Evolutionary conservation across 2,329 filamentous ascomycete species (phyloP).

Genomic region (Thielaviopsis ethacetica): DNA sequence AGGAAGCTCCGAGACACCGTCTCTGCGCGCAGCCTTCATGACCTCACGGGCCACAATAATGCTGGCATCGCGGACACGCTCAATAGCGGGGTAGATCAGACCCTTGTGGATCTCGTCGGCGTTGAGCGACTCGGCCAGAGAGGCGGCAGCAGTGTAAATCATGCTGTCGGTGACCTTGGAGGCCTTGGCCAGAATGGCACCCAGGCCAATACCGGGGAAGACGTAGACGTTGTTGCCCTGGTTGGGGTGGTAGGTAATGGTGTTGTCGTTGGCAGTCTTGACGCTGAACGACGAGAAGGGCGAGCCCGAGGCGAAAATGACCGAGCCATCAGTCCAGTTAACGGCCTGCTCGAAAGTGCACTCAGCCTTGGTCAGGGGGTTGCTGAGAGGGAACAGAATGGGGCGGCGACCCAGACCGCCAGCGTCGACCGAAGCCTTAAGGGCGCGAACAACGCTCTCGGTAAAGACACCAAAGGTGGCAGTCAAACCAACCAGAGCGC

Average conservation of each 20-base stretch:
- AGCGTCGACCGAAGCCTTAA: constrained; percentile 46
- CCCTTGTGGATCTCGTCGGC: constrained; percentile 67
- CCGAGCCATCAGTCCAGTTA: constrained; percentile 75
- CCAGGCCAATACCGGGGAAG: constrained; percentile 90
- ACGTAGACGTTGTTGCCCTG: constrained; percentile 85
- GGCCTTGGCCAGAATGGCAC: constrained; percentile 80
- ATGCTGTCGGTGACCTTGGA: constrained; percentile 80
- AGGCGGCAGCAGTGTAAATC: constrained; percentile 86
- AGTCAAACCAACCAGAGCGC: constrained; percentile 83
- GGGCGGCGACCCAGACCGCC: constrained; percentile 57
- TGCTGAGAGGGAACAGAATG: constrained; percentile 91
- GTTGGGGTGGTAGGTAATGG: constrained; percentile 57
- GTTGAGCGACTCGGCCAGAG: constrained; percentile 62
- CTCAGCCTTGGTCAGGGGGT: constrained; percentile 91
- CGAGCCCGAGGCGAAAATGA: constrained; percentile 87
- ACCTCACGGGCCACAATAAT: constrained; percentile 77
- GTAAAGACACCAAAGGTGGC: constrained; percentile 93
- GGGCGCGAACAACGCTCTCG: constrained; percentile 60
- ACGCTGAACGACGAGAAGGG: constrained; percentile 64
- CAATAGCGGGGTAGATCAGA: constrained; percentile 80
- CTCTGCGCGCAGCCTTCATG: constrained; percentile 77
- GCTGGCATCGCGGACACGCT: constrained; percentile 81
- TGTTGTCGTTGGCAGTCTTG: constrained; percentile 41
- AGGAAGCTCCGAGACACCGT: constrained; percentile 53
- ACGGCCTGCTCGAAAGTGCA: constrained; percentile 88